Evolutionary conservation across 2,329 filamentous ascomycete species (phyloP), one percentile per base, ranked within the genome.

Genomic region (Cryphonectria carpinicola): DNA sequence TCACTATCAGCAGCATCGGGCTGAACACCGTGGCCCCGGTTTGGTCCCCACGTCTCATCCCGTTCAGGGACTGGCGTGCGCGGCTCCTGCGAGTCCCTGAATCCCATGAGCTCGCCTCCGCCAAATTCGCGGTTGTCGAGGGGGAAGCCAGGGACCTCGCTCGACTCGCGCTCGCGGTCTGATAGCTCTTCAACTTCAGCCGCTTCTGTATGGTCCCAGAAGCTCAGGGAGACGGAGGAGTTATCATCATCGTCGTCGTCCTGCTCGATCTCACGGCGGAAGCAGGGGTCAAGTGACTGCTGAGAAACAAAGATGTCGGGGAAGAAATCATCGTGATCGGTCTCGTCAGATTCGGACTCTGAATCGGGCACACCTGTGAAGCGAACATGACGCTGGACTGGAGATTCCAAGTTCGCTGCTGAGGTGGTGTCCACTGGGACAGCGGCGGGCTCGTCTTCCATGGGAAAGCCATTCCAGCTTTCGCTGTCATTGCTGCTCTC

Each of bases 281-380:
- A 89, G 66, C 86, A 86, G 7, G 92, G 90, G 75, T 94, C 92
- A 6, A 95, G 84, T 22, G 88, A 86, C 77, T 89, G 91, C 80
- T 94, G 92, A 65, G 92, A 89, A 70, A 95, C 85, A 79, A 95
- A 95, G 71, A 95, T 90, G 77, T 94, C 90, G 1, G 92, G 91
- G 73, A 93, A 93, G 73, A 94, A 88, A 73, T 89, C 88, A 71
- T 88, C 86, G 62, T 86, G 81, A 73, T 90, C 88, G 4, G 85
- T 88, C 66, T 90, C 89, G 67, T 76, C 77, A 3, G 87, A 88
- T 71, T 90, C 87, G 68, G 87, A 92, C 75, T 93, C 91, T 70
- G 91, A 91, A 71, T 87, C 86, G 70, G 90, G 86, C 56, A 91
- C 85, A 69, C 88, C 86, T 67, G 90, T 86, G 76, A 96, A 96